A percentile compares a stretch with the other conserved stretches of the same genome.
These are phyloP conservation scores for Nemophila menziesii DNA, from an alignment of 257 asterid species.

Conservation along the genomic window DNA sequence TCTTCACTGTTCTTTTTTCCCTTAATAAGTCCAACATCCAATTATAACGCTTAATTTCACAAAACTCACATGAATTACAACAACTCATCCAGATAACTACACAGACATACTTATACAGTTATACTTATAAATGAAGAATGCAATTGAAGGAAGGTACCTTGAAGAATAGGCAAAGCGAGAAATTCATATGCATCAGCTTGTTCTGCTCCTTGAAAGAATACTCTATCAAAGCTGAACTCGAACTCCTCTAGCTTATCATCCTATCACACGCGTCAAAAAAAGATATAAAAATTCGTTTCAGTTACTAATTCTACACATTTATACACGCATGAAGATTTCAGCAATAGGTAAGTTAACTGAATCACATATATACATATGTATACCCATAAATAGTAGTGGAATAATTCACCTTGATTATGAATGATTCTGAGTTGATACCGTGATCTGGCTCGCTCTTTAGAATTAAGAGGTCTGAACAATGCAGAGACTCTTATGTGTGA, in stretches of 20 bases:
- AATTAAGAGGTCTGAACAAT: slow-evolving; percentile 64
- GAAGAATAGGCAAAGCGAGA: slow-evolving; percentile 56
- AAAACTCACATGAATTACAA: too few species aligned
- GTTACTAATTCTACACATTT: background rate
- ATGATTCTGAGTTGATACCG: slow-evolving; percentile 42
- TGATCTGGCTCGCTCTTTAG: slow-evolving; percentile 56
- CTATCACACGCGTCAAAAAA: slow-evolving; percentile 21
- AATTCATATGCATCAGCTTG: slow-evolving; percentile 56
- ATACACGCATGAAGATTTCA: background rate
- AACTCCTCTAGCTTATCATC: slow-evolving; percentile 71
- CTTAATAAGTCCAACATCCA: too few species aligned
- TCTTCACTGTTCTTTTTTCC: too few species aligned
- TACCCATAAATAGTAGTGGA: background rate
- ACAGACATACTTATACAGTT: too few species aligned
- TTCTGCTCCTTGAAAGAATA: slow-evolving; percentile 66
- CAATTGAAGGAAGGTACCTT: slow-evolving; percentile 22
- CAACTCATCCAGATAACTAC: background rate
- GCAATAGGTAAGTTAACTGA: background rate
- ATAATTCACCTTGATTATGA: slow-evolving; percentile 47
- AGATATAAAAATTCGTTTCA: slow-evolving; percentile 4
- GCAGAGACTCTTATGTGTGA: slow-evolving; percentile 59
- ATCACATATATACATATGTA: too few species aligned
- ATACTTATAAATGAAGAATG: background rate
- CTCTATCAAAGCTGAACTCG: slow-evolving; percentile 57
- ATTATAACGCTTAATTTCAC: too few species aligned